Base-by-base conservation (phyloP, 2,329 filamentous ascomycete genomes). In the Cercospora zeae-maydis region DNA sequence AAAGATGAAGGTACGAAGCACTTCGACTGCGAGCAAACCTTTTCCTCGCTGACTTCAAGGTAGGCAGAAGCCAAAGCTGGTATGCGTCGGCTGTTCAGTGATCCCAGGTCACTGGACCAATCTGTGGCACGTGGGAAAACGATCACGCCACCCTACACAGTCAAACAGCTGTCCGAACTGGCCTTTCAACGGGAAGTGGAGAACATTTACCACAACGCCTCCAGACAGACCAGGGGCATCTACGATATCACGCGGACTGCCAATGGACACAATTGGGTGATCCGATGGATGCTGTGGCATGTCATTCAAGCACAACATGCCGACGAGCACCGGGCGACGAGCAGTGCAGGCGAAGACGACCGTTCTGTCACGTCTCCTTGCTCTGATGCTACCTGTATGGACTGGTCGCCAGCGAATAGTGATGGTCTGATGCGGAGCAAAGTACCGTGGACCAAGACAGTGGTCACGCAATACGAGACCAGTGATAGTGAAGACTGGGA, bases 221-320 rank as follows among this genome's bases (percentile, higher is more conserved):
- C 62, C 3, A 39, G 39, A 8, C 55, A 62, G 55, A 69, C 67
- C 13, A 60, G 45, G 42, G 65, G 67, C 27, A 66, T 67, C 10
- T 69, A 69, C 56, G 65, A 67, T 16, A 61, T 68, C 5, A 64
- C 59, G 19, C 54, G 60, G 14, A 62, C 63, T 5, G 58, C 19
- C 13, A 59, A 64, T 49, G 65, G 58, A n/a, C 58, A 52, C 6
- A 67, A 69, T 21, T 69, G 67, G 67, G 67, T 67, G 19, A 67
- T 69, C 27, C 63, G 65, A 10, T 69, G 67, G 67, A 66, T 69
- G 65, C 61, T 69, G 4, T 69, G 67, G 67, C 57, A 64, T n/a
- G 63, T 67, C 42, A 53, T 69, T n/a, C 62, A 62, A 30, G 27
- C 39, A 21, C 57, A 56, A 19, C 57, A 64, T 27, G 27, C 37